These are phyloP conservation scores for Cardamine chenopodiifolia DNA, from an alignment of 345 rosid species.

Conservation along the genomic window DNA sequence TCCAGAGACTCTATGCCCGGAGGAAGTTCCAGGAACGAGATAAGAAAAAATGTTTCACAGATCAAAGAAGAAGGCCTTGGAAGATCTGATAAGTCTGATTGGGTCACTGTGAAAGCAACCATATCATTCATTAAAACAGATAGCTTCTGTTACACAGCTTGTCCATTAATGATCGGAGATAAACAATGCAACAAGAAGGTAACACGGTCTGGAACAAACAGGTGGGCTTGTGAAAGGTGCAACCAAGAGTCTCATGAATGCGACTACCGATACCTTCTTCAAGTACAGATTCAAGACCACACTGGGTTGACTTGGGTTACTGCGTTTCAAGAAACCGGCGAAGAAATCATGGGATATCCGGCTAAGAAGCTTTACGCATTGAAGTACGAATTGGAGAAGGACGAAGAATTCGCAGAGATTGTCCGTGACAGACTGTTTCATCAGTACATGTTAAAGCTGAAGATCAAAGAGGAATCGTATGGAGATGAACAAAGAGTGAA, in stretches of 20 bases:
- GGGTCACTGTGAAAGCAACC: constrained; percentile 75
- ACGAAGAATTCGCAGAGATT: constrained; percentile 55
- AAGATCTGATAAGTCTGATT: constrained; percentile 86
- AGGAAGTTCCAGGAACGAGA: constrained; percentile 61
- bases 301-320: constrained; percentile 82
- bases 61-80: constrained; percentile 93
- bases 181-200: constrained; percentile 86
- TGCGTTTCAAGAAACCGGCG: constrained; percentile 86
- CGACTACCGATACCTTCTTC: constrained; percentile 86
- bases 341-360: constrained; percentile 73
- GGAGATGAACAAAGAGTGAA: constrained; percentile 85
- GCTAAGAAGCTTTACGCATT: constrained; percentile 69
- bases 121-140: constrained; percentile 74
- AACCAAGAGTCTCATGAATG: constrained; percentile 85
- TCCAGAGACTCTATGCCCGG: constrained; percentile 63
- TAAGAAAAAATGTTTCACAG: constrained; percentile 69
- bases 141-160: constrained; percentile 83
- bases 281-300: constrained; percentile 88
- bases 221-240: constrained; percentile 90
- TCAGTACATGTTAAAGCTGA: constrained; percentile 66
- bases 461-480: constrained; percentile 84
- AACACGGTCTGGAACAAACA: constrained; percentile 51
- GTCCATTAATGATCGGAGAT: constrained; percentile 88
- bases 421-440: constrained; percentile 58
- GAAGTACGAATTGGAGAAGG: constrained; percentile 68